These are phyloP conservation scores for Picochlorum sp. DNA, from an alignment of 139 green algal genomes.

Conservation along the genomic window DNA sequence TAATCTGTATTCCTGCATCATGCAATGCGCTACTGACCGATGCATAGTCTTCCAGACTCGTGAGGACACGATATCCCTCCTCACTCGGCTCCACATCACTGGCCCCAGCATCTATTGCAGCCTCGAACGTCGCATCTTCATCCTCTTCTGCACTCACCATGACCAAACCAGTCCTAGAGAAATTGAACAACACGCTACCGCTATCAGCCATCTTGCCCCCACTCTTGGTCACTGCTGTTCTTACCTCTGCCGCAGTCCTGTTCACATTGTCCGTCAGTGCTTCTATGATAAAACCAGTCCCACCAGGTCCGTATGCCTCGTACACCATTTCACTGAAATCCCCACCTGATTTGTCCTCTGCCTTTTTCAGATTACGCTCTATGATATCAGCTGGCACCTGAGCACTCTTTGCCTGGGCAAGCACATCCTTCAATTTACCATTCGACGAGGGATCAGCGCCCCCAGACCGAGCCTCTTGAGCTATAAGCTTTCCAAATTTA, in stretches of 20 bases:
- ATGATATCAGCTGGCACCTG: constrained; percentile 76
- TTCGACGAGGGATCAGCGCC: constrained; percentile 67
- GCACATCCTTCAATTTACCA: constrained; percentile 44
- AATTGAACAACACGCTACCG: constrained; percentile 88
- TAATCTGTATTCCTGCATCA: constrained; percentile 11
- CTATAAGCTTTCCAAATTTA: constrained; percentile 82
- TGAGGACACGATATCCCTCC: constrained; percentile 40
- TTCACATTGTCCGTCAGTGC: constrained; percentile 91
- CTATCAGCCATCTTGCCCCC: constrained; percentile 80
- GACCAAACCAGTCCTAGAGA: constrained; percentile 48
- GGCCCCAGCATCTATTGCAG: constrained; percentile 65
- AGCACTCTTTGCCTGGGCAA: constrained; percentile 58
- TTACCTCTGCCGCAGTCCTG: constrained; percentile 49
- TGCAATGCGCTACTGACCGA: constrained; percentile 16
- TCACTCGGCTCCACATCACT: constrained; percentile 46
- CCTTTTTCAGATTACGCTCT: constrained; percentile 83
- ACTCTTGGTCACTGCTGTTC: constrained; percentile 61
- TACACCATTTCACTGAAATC: constrained; percentile 74
- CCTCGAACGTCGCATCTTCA: constrained; percentile 58
- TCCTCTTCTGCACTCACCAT: constrained; percentile 30
- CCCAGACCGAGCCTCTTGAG: constrained; percentile 63
- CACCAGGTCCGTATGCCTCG: constrained; percentile 51
- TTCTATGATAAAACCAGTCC: constrained; percentile 83
- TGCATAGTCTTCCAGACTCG: constrained; percentile 25
- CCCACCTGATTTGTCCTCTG: constrained; percentile 64